Evolutionary conservation across 495 filamentous ascomycete species (phyloP), one percentile per base, ranked within the genome.

Genomic region (Lophium mytilinum): DNA sequence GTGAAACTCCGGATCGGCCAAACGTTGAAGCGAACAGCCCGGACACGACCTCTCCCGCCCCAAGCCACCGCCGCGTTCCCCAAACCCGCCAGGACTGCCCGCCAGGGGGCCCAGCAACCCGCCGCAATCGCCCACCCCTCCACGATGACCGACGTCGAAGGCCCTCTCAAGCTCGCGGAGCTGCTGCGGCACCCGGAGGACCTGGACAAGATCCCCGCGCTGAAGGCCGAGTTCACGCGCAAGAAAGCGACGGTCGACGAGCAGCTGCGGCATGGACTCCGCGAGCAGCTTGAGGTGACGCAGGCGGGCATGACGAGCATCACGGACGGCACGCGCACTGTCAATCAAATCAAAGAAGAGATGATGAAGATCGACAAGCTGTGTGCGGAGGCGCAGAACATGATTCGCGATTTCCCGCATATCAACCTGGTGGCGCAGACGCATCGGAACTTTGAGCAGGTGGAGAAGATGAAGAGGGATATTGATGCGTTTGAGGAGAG

Each of bases 311-410:
- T 98, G 80, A 83, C 75, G 54, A 82, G 83, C 37, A 83, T 98
- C 56, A 80, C 79, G 40, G 89, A 96, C 71, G 90, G 89, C 49
- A 90, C 96, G 71, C 83, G 89, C 62, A 87, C 85, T 48, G 84
- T 97, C 11, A 83, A 87, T 58, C 81, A 83, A 59, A 95, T 96
- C 65, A 92, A 92, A 71, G 94, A 97, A 65, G 93, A 97, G 76
- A 91, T 99, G 78, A 86, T 90, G 76, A 93, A 93, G 72, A 96
- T 99, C 69, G 94, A 97, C 72, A 92, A 90, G 76, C 80, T 99
- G 50, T 97, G 93, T 73, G 87, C 89, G 57, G 94, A 97, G 70
- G 88, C 89, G 49, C 92, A 97, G 74, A 84, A 87, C 65, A 95
- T 95, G 81, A 95, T 97, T 55, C 82, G 85, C 56, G 93, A 97